Base-by-base conservation (phyloP, 129 eudicot genomes). In the Cynara cardunculus region DNA sequence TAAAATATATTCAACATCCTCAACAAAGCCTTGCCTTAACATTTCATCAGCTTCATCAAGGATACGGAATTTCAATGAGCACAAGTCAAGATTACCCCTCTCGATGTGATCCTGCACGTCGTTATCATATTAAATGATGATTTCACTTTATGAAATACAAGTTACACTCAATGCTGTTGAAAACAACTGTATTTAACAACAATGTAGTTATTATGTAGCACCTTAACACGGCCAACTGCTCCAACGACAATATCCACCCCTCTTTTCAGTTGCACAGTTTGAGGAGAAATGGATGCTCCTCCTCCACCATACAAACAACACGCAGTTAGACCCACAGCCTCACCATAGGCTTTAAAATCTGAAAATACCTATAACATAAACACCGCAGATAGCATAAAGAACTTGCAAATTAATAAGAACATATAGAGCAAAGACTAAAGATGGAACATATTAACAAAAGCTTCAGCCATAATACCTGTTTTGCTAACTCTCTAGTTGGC, bases 41-140 rank as follows among this genome's bases (percentile, higher is more conserved):
- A 96, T 96, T 84, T 96, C 99, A 88, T 96, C 99, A 72, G 97
- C 97, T 86, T 96, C 99, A 79, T 96, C 99, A 34, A 96, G 98
- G 35, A 96, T 97, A 28, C 99, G 95, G 46, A 96, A 92, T 68
- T 87, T 91, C 79, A 96, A 77, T 14, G 93, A 86, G 59, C 95
- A 83, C n/a, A 96, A 85, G 83, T 96, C 93, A 79, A 96, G 83
- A 78, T 86, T 86, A 11, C 97, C 98, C 73, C 90, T 89, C 79
- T 90, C 97, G 4, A 96, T 71, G 70, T 87, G 98, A 87, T 96
- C 99, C 99, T 96, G 80, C 82, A 85, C 27, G 70, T 11, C 67
- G 56, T 77, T 25, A 27, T 46, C 28, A 78, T 11, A 71, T 59
- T 70, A 74, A 8, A 13, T 56, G 65, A n/a, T n/a, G 24, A 56